Conservation (phyloP, 257 asterid genomes). For the Agastache rugosa region DNA sequence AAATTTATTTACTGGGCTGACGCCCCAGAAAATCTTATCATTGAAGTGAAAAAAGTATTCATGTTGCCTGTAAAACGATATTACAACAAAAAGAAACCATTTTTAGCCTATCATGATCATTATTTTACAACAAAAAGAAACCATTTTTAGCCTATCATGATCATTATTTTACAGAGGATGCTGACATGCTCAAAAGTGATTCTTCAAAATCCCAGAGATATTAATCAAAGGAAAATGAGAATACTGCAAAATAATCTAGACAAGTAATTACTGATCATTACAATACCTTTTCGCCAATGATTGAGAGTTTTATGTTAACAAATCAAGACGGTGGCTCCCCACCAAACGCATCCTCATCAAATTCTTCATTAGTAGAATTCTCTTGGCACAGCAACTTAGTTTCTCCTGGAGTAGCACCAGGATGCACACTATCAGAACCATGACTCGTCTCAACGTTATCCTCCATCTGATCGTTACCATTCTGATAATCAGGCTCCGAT, state of each 20-base stretch:
- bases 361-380: conserved; percentile 74
- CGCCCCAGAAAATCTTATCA: conserved; percentile 29
- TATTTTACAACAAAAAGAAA: conserved; percentile 24
- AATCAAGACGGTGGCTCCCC: conserved; percentile 63
- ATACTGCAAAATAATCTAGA: conserved; percentile 26
- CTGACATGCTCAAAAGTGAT: conserved; percentile 8
- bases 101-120: conserved; percentile 26
- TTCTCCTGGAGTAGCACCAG: conserved; percentile 49
- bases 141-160: conserved; percentile 28
- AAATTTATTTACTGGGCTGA: neutral
- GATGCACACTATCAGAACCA: conserved; percentile 49
- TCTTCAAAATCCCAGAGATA: neutral
- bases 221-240: conserved; percentile 16
- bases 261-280: no score
- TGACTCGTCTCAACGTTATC: conserved; percentile 53
- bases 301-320: conserved; percentile 7
- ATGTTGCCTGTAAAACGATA: conserved; percentile 21
- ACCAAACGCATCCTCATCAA: conserved; percentile 67
- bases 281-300: conserved; percentile 42
- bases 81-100: conserved; percentile 21
- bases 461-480: conserved; percentile 58
- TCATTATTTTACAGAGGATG: conserved; percentile 22
- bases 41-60: conserved; percentile 19
- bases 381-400: conserved; percentile 76
- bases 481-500: conserved; percentile 54